Base-by-base conservation (phyloP, 495 filamentous ascomycete species). In the Rostrohypoxylon terebratum region DNA sequence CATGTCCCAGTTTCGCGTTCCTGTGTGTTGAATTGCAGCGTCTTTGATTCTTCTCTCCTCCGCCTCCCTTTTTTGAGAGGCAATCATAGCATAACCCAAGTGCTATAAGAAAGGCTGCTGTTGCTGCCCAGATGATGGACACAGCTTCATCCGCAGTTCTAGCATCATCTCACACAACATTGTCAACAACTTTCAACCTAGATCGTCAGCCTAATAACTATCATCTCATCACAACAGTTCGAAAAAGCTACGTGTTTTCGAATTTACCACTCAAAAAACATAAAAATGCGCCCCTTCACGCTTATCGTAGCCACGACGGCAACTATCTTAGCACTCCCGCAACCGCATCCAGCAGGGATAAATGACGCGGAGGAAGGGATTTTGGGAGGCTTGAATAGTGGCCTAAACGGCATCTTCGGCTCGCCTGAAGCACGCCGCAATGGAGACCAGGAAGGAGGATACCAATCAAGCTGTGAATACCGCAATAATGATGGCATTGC, bases 291-390 rank as follows among this genome's bases (percentile, higher is more conserved):
- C 62, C 60, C 42, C 20, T 33, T 66, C 51, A 51, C 66, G 16
- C 18, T 69, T 36, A 62, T 73, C 61, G 34, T 73, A 18, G 48
- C 57, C 34, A 34, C 63, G 45, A 69, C 61, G 16, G 61, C 61
- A 62, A 33, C 44, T 31, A 62, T 51, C 1, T 8, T 69, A 16
- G 71, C 71, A 2, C 57, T 62, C 42, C 71, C 66, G 9, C 42
- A 4, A 14, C 71, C 59, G 10, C 60, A 55, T 28, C 64, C 53
- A 16, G 36, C 53, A 36, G 57, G 1, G 5, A 31, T 34, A 54
- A 42, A 38, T 16, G 55, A 14, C 36, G 5, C 65, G 34, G 53
- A 60, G 3, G 14, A 47, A 38, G 51, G 66, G 2, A 61, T 73
- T 28, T 7, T 73, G 18, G 42, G 23, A 14, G 31, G 31, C 50